phyloP scores from a whole-genome alignment of 352 stramenopile genomes.

The Phytophthora aleatoria region DNA sequence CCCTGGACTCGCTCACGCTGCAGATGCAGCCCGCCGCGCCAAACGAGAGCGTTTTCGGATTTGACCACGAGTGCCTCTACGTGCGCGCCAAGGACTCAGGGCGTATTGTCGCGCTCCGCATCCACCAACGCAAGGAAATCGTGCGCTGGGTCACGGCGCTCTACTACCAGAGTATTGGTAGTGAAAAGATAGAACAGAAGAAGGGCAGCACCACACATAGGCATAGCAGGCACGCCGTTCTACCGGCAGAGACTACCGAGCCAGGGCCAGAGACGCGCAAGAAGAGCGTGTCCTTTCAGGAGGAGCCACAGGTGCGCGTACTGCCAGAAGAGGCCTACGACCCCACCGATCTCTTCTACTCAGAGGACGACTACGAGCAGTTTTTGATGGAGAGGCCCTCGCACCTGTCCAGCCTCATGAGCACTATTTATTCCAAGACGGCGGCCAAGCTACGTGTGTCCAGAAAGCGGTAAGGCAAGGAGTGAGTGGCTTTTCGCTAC shows the following conservation, averaged over 20 bases:
- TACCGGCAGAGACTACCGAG: conserved; percentile 6
- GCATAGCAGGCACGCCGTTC: conserved; percentile 17
- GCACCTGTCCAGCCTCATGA: conserved; percentile 53
- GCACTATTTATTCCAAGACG: conserved; percentile 59
- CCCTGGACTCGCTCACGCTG: conserved; percentile 46
- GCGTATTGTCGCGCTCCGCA: conserved; percentile 49
- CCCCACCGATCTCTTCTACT: conserved; percentile 61
- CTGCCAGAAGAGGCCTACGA: conserved; percentile 52
- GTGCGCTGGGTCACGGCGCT: conserved; percentile 66
- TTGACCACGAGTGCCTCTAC: conserved; percentile 67
- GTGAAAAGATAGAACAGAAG: conserved; percentile 6
- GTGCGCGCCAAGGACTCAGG: conserved; percentile 49
- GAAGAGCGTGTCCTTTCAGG: conserved; percentile 61
- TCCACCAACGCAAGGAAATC: conserved; percentile 69
- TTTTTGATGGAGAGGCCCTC: conserved; percentile 54
- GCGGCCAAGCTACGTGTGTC: conserved; percentile 58
- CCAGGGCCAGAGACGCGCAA: conserved; percentile 23
- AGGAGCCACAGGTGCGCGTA: conserved; percentile 53
- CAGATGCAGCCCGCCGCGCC: conserved; percentile 42
- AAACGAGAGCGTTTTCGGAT: conserved; percentile 65
- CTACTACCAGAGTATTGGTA: conserved; percentile 60
- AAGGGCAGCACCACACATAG: conserved; percentile 4
- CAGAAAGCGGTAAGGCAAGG: conserved; percentile 42
- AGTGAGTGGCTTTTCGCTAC: neutral
- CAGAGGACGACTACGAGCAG: conserved; percentile 58